Evolutionary conservation across 139 green algal genomes (phyloP).

Genomic region (Asterochloris sp.): DNA sequence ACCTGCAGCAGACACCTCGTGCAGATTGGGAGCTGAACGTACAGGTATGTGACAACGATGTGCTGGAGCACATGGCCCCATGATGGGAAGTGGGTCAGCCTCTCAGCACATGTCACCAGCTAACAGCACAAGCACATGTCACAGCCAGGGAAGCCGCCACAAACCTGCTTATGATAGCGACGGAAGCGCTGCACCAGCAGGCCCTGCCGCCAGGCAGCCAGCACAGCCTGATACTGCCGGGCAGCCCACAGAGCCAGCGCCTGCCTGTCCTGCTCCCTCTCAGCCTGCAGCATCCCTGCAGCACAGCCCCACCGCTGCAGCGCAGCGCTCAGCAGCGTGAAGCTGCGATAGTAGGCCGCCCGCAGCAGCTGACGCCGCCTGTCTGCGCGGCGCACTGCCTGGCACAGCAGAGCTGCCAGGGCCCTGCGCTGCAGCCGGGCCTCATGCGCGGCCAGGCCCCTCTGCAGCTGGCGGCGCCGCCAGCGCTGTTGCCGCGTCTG

Average conservation of each 20-base stretch:
- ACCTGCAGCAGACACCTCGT: too few species aligned
- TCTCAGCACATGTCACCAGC: too few species aligned
- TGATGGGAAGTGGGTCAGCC: too few species aligned
- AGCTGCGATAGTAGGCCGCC: conserved; percentile 12
- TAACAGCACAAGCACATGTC: too few species aligned
- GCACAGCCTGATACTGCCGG: not conserved
- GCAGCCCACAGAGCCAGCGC: conserved; percentile 1
- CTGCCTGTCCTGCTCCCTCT: not conserved
- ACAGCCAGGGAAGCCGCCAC: not conserved
- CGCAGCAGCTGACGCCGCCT: not conserved
- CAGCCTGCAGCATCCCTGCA: not conserved
- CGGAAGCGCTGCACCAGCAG: not conserved
- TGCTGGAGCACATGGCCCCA: too few species aligned
- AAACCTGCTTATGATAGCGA: not conserved
- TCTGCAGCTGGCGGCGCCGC: not conserved
- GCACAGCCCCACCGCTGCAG: not conserved
- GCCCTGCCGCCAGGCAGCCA: not conserved
- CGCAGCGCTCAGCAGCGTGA: not conserved
- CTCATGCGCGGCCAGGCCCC: not conserved
- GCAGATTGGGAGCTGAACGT: too few species aligned
- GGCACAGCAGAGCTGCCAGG: not conserved
- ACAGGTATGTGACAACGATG: too few species aligned
- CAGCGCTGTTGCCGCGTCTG: too few species aligned
- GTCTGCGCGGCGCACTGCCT: not conserved
- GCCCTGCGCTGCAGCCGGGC: not conserved